Percentiles rank a stretch among this genome's conserved stretches.
Evolutionary conservation across 768 basidiomycete genomes (phyloP).

Genomic region (Filobasidium floriforme): DNA sequence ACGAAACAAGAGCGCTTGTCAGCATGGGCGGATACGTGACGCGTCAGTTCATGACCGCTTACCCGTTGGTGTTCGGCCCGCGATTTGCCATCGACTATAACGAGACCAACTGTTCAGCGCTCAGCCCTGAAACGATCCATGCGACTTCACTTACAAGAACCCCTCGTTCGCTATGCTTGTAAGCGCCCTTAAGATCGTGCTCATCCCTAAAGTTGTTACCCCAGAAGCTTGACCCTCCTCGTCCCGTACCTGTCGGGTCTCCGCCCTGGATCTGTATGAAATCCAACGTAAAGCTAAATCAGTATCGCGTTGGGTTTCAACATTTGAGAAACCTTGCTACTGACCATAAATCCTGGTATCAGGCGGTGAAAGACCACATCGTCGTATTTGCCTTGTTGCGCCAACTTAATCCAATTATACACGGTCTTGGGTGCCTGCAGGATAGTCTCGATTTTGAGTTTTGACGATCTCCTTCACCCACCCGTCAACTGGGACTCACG

Average conservation of each 20-base stretch:
- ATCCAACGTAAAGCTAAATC: too few relatives aligned
- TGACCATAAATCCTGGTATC: constrained; percentile 90
- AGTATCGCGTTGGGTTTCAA: too few relatives aligned
- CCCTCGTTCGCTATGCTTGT: constrained; percentile 76
- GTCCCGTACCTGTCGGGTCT: constrained; percentile 90
- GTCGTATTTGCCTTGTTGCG: constrained; percentile 81
- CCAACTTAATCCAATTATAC: constrained; percentile 95
- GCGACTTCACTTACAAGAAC: constrained; percentile 48
- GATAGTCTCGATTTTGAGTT: constrained; percentile 48
- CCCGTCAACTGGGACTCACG: constrained; percentile 14
- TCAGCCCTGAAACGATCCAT: background rate
- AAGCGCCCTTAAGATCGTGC: constrained; percentile 76
- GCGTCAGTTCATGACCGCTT: background rate
- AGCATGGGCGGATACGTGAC: background rate
- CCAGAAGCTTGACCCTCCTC: constrained; percentile 89
- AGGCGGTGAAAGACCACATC: constrained; percentile 82
- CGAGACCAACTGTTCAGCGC: too few relatives aligned
- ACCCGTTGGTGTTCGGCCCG: constrained; percentile 81
- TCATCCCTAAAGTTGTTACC: constrained; percentile 95
- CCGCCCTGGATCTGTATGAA: constrained; percentile 86
- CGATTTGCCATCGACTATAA: constrained; percentile 83
- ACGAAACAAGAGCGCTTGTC: background rate
- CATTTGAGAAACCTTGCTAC: constrained; percentile 32
- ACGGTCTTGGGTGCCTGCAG: constrained; percentile 89
- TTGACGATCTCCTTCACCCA: background rate